Evolutionary conservation across 2,329 filamentous ascomycete genomes (phyloP), one percentile per base, ranked within the genome.

Genomic region (Diplodia seriata): DNA sequence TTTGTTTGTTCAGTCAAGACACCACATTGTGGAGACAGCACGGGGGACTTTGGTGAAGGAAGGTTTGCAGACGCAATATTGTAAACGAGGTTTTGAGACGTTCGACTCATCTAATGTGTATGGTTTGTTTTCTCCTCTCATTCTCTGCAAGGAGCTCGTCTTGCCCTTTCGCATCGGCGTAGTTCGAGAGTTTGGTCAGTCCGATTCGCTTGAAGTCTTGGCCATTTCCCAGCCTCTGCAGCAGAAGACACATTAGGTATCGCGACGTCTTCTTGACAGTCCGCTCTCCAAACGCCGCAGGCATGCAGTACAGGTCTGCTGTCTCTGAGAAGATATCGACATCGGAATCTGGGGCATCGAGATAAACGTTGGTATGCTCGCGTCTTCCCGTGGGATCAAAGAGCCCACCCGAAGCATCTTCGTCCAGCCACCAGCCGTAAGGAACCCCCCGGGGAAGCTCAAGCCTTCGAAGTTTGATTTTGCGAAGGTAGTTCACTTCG

Each of bases 261-360:
- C 69, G 69, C 0, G 69, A 70, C n/a, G 56, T 66, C n/a, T 59
- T 23, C 9, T 62, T 51, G 12, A 63, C 56, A 4, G 54, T 69
- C 4, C 69, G 66, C 2, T 71, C 69, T 11, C 66, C 67, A 18
- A 23, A 54, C 2, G 71, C 69, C 43, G 68, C 71, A 51, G 69
- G 69, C 5, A 71, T 62, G 18, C 69, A 26, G 29, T 56, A 72
- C 3, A 72, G 6, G 1, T 50, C 29, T 2, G 68, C 59, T 40
- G 68, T 57, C 2, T 20, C 31, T 2, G 64, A 50, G 15, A 68
- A 64, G 8, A 72, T 71, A 2, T 69, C 53, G 11, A 8, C 18
- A 23, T 72, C 71, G 20, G 67, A 61, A 14, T 36, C 33, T 2
- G 68, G 69, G 12, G 68, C 69, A 53, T 72, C 70, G 8, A 72